Evolutionary conservation across 2,329 filamentous ascomycete genomes (phyloP).

Genomic region (Aspergillus sp.): DNA sequence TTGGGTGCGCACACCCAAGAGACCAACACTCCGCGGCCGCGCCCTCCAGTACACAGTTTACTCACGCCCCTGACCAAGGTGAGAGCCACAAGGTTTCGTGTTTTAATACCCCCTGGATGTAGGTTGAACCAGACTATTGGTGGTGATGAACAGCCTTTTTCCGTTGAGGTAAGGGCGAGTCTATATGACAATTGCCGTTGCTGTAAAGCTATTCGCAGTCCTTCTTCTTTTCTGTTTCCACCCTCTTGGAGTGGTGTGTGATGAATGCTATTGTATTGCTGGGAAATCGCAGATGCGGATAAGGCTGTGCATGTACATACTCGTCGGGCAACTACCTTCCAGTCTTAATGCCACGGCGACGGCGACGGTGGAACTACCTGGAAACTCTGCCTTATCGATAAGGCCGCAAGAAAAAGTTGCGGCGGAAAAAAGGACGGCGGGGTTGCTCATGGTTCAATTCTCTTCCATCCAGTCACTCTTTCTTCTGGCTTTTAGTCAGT

Average conservation of each 20-base stretch:
- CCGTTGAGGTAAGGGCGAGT: not conserved
- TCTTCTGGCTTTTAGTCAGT: not conserved
- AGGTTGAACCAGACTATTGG: not conserved
- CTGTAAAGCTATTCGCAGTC: not conserved
- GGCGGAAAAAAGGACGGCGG: conserved; percentile 11
- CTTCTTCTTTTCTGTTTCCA: too few species aligned
- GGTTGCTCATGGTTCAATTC: conserved; percentile 7
- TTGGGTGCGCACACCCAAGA: not conserved
- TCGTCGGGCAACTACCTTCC: not conserved
- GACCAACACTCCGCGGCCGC: too few species aligned
- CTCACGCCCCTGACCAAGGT: not conserved
- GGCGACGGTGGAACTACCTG: not conserved
- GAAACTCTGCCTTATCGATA: conserved; percentile 16
- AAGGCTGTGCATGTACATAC: conserved; percentile 6
- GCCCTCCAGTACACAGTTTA: too few species aligned
- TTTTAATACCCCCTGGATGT: not conserved
- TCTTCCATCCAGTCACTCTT: conserved; percentile 2
- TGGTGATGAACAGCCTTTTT: not conserved
- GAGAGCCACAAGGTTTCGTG: not conserved
- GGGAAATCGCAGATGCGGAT: not conserved
- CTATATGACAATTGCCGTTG: not conserved
- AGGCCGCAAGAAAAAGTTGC: conserved; percentile 14
- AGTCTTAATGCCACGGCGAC: conserved; percentile 7
- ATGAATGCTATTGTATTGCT: not conserved
- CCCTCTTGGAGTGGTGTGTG: too few species aligned